A percentile compares a stretch with the other conserved stretches of the same genome.
These are phyloP conservation scores for Sporisorium iseilematis-ciliati DNA, from an alignment of 1,284 basidiomycete genomes.

Conservation along the genomic window DNA sequence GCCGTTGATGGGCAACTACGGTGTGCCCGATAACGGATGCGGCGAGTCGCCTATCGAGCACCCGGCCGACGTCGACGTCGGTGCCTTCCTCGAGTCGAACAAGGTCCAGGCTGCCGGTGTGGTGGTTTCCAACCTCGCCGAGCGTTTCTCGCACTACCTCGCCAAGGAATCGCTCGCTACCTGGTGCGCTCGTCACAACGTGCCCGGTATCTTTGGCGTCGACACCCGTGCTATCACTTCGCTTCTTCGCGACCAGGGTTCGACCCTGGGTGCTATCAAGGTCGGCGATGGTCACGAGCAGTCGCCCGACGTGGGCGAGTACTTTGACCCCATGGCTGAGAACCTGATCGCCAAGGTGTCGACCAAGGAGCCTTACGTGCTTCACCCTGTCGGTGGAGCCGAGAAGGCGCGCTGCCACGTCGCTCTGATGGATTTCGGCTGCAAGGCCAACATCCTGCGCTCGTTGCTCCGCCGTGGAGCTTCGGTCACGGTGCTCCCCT, in stretches of 20 bases:
- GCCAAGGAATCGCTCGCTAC: slow-evolving; percentile 92
- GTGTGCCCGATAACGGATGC: slow-evolving; percentile 82
- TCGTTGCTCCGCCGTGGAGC: slow-evolving; percentile 90
- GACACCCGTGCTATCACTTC: slow-evolving; percentile 97
- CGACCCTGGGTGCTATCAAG: slow-evolving; percentile 91
- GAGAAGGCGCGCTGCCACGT: slow-evolving; percentile 77
- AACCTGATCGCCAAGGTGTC: slow-evolving; percentile 95
- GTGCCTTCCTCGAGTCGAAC: slow-evolving; percentile 80
- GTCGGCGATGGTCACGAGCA: slow-evolving; percentile 81
- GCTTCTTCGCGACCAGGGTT: slow-evolving; percentile 94
- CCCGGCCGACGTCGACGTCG: slow-evolving; percentile 73
- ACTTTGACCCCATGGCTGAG: slow-evolving; percentile 87
- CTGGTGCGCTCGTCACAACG: slow-evolving; percentile 90
- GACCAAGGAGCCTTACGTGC: slow-evolving; percentile 83
- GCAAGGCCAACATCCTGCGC: slow-evolving; percentile 96
- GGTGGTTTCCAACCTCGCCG: slow-evolving; percentile 92
- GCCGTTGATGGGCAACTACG: slow-evolving; percentile 98
- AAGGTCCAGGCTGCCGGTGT: slow-evolving; percentile 92
- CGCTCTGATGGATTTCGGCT: slow-evolving; percentile 95
- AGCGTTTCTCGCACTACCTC: slow-evolving; percentile 92
- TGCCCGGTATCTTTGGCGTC: slow-evolving; percentile 95
- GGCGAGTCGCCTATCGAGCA: slow-evolving; percentile 71
- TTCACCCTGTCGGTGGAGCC: slow-evolving; percentile 84
- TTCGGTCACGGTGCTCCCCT: slow-evolving; percentile 92
- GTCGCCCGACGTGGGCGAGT: slow-evolving; percentile 71